These are phyloP conservation scores for Phlebiopsis gigantea DNA, from an alignment of 768 basidiomycete genomes.

Conservation along the genomic window DNA sequence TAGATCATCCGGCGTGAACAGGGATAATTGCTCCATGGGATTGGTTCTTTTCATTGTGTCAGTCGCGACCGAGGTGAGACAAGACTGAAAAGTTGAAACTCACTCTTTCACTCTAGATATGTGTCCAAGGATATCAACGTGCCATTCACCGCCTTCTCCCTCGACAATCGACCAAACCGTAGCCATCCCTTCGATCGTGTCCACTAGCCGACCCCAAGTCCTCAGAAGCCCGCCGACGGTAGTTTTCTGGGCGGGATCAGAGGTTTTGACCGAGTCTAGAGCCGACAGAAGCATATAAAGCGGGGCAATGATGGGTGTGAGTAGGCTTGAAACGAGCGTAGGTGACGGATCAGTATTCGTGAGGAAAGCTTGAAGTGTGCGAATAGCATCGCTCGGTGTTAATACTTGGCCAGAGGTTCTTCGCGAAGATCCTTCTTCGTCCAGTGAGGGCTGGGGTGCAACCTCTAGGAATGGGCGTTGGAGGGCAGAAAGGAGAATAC, in stretches of 20 bases:
- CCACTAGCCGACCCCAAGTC: conserved; percentile 73
- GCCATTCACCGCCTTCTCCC: conserved; percentile 49
- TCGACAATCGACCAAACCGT: conserved; percentile 57
- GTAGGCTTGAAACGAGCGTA: conserved; percentile 48
- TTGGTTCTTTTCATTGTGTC: background rate
- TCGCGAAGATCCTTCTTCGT: background rate
- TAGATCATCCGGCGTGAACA: conserved; percentile 51
- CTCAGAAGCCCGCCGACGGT: conserved; percentile 53
- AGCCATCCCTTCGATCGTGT: conserved; percentile 42
- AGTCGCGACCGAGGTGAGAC: background rate
- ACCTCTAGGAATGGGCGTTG: conserved; percentile 45
- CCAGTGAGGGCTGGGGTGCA: background rate
- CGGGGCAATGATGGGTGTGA: conserved; percentile 63
- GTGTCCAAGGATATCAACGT: conserved; percentile 49
- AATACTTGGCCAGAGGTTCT: background rate
- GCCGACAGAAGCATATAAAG: conserved; percentile 61
- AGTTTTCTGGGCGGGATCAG: conserved; percentile 62
- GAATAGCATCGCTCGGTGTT: conserved; percentile 38
- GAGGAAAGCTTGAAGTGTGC: conserved; percentile 49
- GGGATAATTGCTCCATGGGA: conserved; percentile 20
- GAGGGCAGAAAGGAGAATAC: conserved; percentile 40
- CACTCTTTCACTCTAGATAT: conserved; percentile 40
- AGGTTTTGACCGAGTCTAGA: conserved; percentile 47
- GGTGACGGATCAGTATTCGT: conserved; percentile 81
- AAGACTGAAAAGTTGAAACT: conserved; percentile 18